Percentiles rank a stretch among this genome's conserved stretches.
Evolutionary conservation across 2,329 filamentous ascomycete genomes (phyloP).

Genomic region (Sporothrix inflata): DNA sequence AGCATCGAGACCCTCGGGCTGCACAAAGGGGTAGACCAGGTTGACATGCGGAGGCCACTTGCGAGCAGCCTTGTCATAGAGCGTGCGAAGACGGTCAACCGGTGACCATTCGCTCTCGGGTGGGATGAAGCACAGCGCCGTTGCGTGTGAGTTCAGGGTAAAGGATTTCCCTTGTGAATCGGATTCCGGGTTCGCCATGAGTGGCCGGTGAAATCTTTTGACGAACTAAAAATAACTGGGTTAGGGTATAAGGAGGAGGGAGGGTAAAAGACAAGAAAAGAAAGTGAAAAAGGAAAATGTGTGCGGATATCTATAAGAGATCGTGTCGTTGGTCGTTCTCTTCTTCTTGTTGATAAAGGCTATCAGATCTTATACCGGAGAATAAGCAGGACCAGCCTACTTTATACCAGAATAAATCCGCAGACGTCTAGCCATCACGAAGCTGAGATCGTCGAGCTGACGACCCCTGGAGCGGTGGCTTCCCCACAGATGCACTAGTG

Average conservation of each 20-base stretch:
- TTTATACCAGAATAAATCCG: background rate
- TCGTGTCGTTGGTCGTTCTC: background rate
- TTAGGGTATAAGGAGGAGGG: background rate
- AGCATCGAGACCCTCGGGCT: slow-evolving; percentile 48
- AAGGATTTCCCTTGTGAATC: background rate
- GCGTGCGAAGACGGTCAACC: slow-evolving; percentile 58
- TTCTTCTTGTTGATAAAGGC: background rate
- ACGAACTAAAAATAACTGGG: background rate
- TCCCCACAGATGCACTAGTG: slow-evolving; percentile 13
- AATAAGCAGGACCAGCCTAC: slow-evolving; percentile 1
- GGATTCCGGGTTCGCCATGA: slow-evolving; percentile 33
- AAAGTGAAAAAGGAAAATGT: background rate
- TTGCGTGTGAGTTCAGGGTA: slow-evolving; percentile 52
- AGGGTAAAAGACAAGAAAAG: background rate
- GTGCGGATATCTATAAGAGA: background rate
- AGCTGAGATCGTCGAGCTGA: background rate
- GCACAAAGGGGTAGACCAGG: slow-evolving; percentile 67
- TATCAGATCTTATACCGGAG: background rate
- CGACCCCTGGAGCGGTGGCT: background rate
- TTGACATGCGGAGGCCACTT: slow-evolving; percentile 71
- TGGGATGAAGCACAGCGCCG: slow-evolving; percentile 64
- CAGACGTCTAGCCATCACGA: background rate
- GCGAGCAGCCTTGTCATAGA: slow-evolving; percentile 64
- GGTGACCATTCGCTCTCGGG: slow-evolving; percentile 52
- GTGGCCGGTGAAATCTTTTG: background rate